Evolutionary conservation across 208 protist genomes (phyloP), one percentile per base, ranked within the genome.

Genomic region (Trypanosoma melophagium): DNA sequence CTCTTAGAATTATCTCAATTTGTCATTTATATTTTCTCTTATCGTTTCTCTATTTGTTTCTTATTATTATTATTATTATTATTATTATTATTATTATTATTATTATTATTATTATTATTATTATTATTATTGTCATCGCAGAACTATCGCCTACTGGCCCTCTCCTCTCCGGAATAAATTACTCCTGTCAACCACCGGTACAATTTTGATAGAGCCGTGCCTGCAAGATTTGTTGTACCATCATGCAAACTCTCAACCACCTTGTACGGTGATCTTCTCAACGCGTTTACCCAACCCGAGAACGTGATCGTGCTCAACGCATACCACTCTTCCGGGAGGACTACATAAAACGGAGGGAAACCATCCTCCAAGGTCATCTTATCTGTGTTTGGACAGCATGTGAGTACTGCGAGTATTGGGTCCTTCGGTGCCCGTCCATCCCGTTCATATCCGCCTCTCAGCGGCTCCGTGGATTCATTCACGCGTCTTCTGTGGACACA

Each of bases 251-350:
- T 40, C 52, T 68, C 70, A 51, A 41, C 8, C 12, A 76, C 2
- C 14, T 35, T 12, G 47, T 69, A 61, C 17, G 70, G 70, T 21
- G 45, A n/a, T 10, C 31, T 50, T 14, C 7, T 19, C 17, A 55
- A 2, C 10, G 41, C 12, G 21, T 58, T 76, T 21, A 69, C 7
- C 60, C 60, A 76, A 1, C 55, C 31, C 8, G 55, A 76, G 3
- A 25, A 42, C 13, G 62, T 52, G 12, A 10, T 35, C 42, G 19
- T 21, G 47, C 21, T 21, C 38, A 59, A 12, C 2, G 49, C 31
- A 49, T 61, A 71, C 63, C 54, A 65, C 38, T 69, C 61, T 16
- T 77, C 71, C 0, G 71, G 71, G 21, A 71, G 53, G 31, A 71
- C 50, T 19, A 71, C 71, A 50, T 62, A 70, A 40, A 77, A 77